Base-by-base conservation (phyloP, 2,329 filamentous ascomycete species). In the Rutstroemia sp. region DNA sequence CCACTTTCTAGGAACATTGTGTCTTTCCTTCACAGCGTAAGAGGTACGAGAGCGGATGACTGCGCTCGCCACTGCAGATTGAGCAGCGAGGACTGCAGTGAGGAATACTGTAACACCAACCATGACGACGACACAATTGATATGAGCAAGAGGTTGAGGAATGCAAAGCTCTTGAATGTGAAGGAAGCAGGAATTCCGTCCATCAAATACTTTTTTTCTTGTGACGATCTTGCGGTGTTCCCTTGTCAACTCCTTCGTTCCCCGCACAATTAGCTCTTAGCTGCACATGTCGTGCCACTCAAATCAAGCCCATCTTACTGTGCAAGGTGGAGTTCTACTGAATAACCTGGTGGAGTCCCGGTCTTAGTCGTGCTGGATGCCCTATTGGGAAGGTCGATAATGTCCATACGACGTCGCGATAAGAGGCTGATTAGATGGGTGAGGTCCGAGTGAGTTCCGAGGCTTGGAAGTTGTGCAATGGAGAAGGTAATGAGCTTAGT, bases 21-120 rank as follows among this genome's bases (percentile, higher is more conserved):
- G 79, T 16, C 71, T 72, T 58, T 83, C 80, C 69, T 84, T 84
- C 60, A 84, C 71, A 6, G 69, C 68, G 64, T 80, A 81, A 1
- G 71, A 40, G 4, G 59, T 25, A 53, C 54, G 51, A 16, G 54
- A 57, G n/a, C 49, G 54, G 36, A 57, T 48, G 4, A 47, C 48
- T 54, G 51, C 56, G 17, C 49, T n/a, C 4, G 48, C 36, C 10
- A 54, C 36, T 39, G 49, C 27, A 42, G 45, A 56, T 46, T 49
- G 54, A 52, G 49, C 54, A 42, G 54, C 53, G 27, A 54, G 52
- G 57, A 49, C 54, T 30, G 49, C 45, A 39, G 54, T 53, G n/a
- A 57, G 30, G 16, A 57, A 34, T 45, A 48, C 2, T 17, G 54
- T 53, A 34, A 53, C 36, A 12, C 49, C 54, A 30, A 53, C 48